Percentiles rank a stretch among this genome's conserved stretches.
These are phyloP conservation scores for Aphanocladium album DNA, from an alignment of 2,329 filamentous ascomycete species.

Conservation along the genomic window DNA sequence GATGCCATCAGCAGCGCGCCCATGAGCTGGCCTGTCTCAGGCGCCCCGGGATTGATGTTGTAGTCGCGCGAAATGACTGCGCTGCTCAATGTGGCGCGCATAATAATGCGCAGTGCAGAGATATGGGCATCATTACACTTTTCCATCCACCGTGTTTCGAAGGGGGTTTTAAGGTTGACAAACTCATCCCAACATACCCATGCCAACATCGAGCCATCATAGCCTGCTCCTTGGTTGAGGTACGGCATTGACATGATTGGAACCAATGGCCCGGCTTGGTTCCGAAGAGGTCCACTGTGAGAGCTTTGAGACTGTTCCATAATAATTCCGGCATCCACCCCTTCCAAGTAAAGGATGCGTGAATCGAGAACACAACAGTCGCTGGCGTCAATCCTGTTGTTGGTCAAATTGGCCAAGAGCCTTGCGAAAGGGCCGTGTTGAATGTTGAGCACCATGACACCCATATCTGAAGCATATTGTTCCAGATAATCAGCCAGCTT, in stretches of 20 bases:
- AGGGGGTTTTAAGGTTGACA: conserved; percentile 17
- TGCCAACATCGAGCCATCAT: conserved; percentile 15
- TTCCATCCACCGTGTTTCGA: conserved; percentile 16
- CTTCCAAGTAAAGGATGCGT: conserved; percentile 16
- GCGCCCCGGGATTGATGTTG: conserved; percentile 10
- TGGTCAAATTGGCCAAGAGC: conserved; percentile 12
- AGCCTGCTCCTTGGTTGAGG: conserved; percentile 13
- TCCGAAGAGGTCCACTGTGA: conserved; percentile 15
- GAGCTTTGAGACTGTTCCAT: conserved; percentile 16
- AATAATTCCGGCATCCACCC: conserved; percentile 17
- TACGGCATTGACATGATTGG: conserved; percentile 16
- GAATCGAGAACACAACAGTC: conserved; percentile 16
- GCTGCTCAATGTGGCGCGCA: conserved; percentile 16
- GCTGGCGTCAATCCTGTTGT: conserved; percentile 11
- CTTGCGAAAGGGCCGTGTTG: conserved; percentile 12
- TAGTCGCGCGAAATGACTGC: conserved; percentile 16
- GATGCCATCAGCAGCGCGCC: conserved; percentile 17
- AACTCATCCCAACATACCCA: conserved; percentile 19
- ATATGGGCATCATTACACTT: conserved; percentile 19
- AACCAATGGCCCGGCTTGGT: conserved; percentile 13
- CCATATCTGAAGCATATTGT: conserved; percentile 15
- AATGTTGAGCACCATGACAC: conserved; percentile 18
- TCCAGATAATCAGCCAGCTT: conserved; percentile 17
- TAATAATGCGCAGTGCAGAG: conserved; percentile 17
- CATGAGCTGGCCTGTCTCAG: conserved; percentile 16